Percentiles rank a stretch among this genome's conserved stretches.
Conservation (phyloP, 2,329 filamentous ascomycete genomes). For the Gaeumannomyces tritici region DNA sequence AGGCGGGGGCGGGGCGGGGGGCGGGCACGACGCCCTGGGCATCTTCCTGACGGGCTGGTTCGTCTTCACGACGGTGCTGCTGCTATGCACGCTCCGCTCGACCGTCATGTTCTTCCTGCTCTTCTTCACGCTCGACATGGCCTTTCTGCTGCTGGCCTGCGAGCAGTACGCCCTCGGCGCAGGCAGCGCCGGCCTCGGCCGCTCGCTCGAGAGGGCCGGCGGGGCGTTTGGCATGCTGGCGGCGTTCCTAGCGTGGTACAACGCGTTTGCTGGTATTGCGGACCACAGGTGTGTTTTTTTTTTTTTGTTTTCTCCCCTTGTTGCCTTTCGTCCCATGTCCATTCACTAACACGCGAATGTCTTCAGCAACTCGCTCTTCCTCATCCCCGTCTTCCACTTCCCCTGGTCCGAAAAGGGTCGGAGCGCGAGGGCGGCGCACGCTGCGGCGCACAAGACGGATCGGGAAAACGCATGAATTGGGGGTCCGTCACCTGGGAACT, state of each 20-base stretch:
- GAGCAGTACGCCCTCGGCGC: slow-evolving; percentile 48
- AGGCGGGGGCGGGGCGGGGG: slow-evolving; percentile 24
- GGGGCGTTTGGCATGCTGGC: slow-evolving; percentile 74
- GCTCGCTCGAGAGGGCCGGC: slow-evolving; percentile 55
- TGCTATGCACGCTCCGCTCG: slow-evolving; percentile 66
- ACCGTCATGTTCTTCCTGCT: slow-evolving; percentile 70
- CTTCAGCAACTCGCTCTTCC: slow-evolving; percentile 73
- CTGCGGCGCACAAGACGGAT: neutral
- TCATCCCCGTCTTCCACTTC: slow-evolving; percentile 87
- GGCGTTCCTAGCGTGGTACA: slow-evolving; percentile 81
- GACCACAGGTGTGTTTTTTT: slow-evolving; percentile 50
- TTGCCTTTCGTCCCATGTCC: neutral
- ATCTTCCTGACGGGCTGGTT: slow-evolving; percentile 76
- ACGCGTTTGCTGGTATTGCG: slow-evolving; percentile 72
- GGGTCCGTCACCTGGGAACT: no score
- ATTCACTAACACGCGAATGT: neutral
- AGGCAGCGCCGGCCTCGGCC: slow-evolving; percentile 32
- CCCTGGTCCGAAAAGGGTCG: slow-evolving; percentile 80
- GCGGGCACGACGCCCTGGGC: slow-evolving; percentile 51
- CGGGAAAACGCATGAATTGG: neutral
- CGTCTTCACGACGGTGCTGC: slow-evolving; percentile 70
- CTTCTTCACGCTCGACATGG: slow-evolving; percentile 67
- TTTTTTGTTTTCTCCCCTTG: slow-evolving; percentile 1
- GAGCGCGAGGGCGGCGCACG: slow-evolving; percentile 34
- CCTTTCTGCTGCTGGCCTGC: slow-evolving; percentile 64